Evolutionary conservation across 2,329 filamentous ascomycete genomes (phyloP).

Genomic region (Elsinoe fawcettii): DNA sequence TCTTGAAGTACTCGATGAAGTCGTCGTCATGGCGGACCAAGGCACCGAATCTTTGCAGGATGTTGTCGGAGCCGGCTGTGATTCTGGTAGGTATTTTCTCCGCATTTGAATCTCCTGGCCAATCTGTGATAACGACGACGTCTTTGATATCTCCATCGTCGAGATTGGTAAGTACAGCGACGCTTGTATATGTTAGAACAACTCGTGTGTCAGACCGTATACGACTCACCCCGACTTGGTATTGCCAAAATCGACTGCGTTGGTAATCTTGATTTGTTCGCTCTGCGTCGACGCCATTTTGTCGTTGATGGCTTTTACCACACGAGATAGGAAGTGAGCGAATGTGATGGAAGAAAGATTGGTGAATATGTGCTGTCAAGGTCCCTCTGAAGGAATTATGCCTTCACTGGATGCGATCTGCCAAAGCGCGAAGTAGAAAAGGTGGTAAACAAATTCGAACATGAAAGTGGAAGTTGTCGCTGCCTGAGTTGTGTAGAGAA

Average conservation of each 20-base stretch:
- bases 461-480: too few species aligned
- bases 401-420: too few species aligned
- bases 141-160: constrained; percentile 69
- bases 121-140: constrained; percentile 53
- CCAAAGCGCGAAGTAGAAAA: too few species aligned
- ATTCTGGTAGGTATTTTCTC: constrained; percentile 73
- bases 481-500: neutral
- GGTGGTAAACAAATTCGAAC: too few species aligned
- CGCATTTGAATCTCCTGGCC: neutral
- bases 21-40: constrained; percentile 73
- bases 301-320: too few species aligned
- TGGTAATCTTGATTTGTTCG: neutral
- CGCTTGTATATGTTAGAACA: neutral
- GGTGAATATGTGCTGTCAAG: too few species aligned
- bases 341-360: too few species aligned
- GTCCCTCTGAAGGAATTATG: too few species aligned
- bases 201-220: neutral
- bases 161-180: neutral
- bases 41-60: constrained; percentile 59
- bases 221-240: neutral
- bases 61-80: constrained; percentile 42
- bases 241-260: neutral
- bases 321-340: too few species aligned
- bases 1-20: constrained; percentile 72
- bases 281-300: neutral